Percentiles rank a stretch among this genome's conserved stretches.
Evolutionary conservation across 2,329 filamentous ascomycete species (phyloP).

Genomic region (Aspergillus pseudoviridinutans): DNA sequence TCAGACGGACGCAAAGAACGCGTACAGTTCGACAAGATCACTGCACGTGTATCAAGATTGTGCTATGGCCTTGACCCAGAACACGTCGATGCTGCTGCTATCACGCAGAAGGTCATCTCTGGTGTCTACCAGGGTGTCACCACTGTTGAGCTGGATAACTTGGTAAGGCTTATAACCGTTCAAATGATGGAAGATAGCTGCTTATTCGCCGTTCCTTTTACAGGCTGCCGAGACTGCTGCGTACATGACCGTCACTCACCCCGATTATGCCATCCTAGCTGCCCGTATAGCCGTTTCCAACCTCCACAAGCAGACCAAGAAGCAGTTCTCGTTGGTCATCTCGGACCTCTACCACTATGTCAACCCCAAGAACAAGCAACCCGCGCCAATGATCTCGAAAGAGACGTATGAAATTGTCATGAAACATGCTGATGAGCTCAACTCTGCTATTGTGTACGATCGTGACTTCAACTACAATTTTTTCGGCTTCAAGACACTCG

Average conservation of each 20-base stretch:
- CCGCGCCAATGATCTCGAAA: conserved; percentile 92
- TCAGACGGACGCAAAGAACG: conserved; percentile 98
- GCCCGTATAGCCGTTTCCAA: conserved; percentile 98
- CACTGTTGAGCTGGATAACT: conserved; percentile 91
- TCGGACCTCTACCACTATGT: conserved; percentile 92
- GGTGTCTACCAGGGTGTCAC: conserved; percentile 98
- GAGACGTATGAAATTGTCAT: conserved; percentile 89
- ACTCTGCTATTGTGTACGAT: conserved; percentile 98
- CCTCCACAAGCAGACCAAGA: conserved; percentile 99
- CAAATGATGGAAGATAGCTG: neutral
- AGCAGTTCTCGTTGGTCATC: conserved; percentile 96
- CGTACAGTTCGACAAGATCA: conserved; percentile 99
- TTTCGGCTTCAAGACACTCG: conserved; percentile 98
- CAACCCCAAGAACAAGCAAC: conserved; percentile 82
- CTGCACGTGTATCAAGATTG: conserved; percentile 91
- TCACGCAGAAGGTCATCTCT: conserved; percentile 98
- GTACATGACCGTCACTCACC: conserved; percentile 99
- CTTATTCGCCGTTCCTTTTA: conserved; percentile 14
- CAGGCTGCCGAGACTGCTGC: conserved; percentile 97
- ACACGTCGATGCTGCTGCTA: conserved; percentile 95
- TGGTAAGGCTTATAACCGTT: conserved; percentile 58
- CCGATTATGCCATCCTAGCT: conserved; percentile 97
- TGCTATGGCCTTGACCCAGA: conserved; percentile 96
- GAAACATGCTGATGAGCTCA: conserved; percentile 93
- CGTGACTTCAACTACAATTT: conserved; percentile 99